phyloP scores from a whole-genome alignment of 345 rosid genomes.

The Luvunga scandens region DNA sequence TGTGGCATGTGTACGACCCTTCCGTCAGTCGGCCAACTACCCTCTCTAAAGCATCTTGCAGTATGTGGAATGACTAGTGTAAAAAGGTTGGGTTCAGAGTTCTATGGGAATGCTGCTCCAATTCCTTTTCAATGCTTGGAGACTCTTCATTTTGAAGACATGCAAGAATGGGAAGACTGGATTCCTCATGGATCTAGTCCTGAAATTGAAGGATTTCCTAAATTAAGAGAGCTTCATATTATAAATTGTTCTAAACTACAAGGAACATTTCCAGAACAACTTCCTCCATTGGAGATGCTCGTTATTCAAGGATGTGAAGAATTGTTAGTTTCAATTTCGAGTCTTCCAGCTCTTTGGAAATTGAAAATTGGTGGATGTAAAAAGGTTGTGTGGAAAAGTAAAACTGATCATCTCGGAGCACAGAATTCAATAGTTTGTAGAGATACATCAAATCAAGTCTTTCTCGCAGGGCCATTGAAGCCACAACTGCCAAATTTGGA shows the following conservation, averaged over 20 bases:
- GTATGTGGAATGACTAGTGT: rapidly evolving
- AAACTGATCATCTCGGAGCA: no score
- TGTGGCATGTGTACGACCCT: no score
- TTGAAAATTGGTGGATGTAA: conserved; percentile 1
- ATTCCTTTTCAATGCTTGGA: no score
- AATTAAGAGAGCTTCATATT: conserved; percentile 27
- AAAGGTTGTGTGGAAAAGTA: no score
- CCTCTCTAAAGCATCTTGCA: no score
- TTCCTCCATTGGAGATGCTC: conserved; percentile 15
- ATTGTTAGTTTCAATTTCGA: neutral
- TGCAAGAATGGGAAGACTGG: conserved; percentile 37
- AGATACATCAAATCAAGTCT: no score
- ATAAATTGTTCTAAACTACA: conserved; percentile 18
- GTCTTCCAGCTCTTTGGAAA: neutral
- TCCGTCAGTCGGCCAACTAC: no score
- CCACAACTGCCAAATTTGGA: neutral
- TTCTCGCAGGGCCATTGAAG: no score
- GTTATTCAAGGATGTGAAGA: neutral
- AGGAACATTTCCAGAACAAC: conserved; percentile 16
- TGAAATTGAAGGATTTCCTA: conserved; percentile 19
- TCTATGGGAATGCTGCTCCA: no score
- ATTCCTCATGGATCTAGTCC: neutral
- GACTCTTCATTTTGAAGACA: conserved; percentile 9
- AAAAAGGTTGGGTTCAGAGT: no score
- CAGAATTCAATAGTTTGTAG: no score